Percentiles rank a stretch among this genome's conserved stretches.
phyloP scores from a whole-genome alignment of 257 asterid species.

The Nicotiana obtusifolia region DNA sequence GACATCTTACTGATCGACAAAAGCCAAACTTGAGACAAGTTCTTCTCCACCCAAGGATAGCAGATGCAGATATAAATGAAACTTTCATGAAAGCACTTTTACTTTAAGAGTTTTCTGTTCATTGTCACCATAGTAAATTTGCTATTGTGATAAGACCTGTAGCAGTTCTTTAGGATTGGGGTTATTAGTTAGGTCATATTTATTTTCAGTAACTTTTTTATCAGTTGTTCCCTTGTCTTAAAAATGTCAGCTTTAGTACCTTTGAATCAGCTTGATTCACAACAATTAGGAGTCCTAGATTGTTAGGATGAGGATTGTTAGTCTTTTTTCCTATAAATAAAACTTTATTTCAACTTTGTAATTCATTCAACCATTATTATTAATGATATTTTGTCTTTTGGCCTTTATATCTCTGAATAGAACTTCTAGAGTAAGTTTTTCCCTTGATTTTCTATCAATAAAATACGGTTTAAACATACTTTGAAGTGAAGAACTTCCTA shows the following conservation, averaged over 20 bases:
- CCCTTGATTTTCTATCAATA: not conserved
- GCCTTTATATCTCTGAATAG: not conserved
- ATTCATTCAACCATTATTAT: not conserved
- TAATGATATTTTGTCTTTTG: not conserved
- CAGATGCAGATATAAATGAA: not conserved
- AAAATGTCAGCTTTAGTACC: not conserved
- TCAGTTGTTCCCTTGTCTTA: not conserved
- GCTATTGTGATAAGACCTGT: not conserved
- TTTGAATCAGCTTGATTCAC: not conserved
- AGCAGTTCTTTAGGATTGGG: not conserved
- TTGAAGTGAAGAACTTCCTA: slow-evolving; percentile 1
- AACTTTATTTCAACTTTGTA: not conserved
- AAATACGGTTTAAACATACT: not conserved
- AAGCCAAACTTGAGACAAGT: not conserved
- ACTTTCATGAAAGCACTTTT: not conserved
- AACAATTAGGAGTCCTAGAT: not conserved
- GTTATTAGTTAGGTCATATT: not conserved
- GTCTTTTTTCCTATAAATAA: not conserved
- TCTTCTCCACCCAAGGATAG: not conserved
- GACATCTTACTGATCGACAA: not conserved
- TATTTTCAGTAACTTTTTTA: not conserved
- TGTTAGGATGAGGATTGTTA: not conserved
- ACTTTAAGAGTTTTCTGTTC: not conserved
- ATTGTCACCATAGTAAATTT: not conserved
- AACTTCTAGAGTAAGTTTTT: not conserved